Evolutionary conservation across 352 stramenopile genomes (phyloP), one percentile per base, ranked within the genome.

Genomic region (Phytophthora sp.): DNA sequence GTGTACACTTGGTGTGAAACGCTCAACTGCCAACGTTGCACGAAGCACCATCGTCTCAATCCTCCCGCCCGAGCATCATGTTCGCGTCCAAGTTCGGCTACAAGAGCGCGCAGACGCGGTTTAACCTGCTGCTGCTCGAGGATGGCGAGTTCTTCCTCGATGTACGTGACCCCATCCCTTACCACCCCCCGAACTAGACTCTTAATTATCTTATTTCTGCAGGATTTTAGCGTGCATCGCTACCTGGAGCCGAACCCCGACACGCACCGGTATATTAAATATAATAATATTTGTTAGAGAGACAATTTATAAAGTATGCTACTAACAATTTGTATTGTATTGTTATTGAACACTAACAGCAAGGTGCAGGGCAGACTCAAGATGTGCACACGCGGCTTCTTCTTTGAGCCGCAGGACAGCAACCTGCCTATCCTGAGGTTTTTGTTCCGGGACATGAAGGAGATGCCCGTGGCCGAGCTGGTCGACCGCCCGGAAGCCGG

Each of bases 101-200:
- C 57, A 84, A 84, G 66, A 78, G 77, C 62, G 73, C 65, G 27
- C 81, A 87, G 66, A 84, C 80, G 67, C 87, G 94, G 56, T 98
- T 98, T 77, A 96, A 97, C 74, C 80, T 98, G 65, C 73, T 98
- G 57, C 73, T 97, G 42, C 80, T 98, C 4, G 94, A 98, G 73
- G 92, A 98, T 62, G 94, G 93, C 56, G 94, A 98, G 80, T 97
- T 94, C 68, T 98, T 98, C 68, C 89, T 98, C 24, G 91, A 97
- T 87, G 90, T 95, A 78, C 24, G 55, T 35, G n/a, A n/a, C 9
- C 44, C 52, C 9, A 7, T 2, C 9, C 7, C 7, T 8, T 12
- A 16, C 21, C 11, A 0, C 8, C 12, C 0, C 27, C 20, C 16
- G 4, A 33, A 27, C 31, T 38, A 30, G 16, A 9, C 7, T 2